Evolutionary conservation across 495 filamentous ascomycete genomes (phyloP).

Genomic region (Trichoderma gamsii): DNA sequence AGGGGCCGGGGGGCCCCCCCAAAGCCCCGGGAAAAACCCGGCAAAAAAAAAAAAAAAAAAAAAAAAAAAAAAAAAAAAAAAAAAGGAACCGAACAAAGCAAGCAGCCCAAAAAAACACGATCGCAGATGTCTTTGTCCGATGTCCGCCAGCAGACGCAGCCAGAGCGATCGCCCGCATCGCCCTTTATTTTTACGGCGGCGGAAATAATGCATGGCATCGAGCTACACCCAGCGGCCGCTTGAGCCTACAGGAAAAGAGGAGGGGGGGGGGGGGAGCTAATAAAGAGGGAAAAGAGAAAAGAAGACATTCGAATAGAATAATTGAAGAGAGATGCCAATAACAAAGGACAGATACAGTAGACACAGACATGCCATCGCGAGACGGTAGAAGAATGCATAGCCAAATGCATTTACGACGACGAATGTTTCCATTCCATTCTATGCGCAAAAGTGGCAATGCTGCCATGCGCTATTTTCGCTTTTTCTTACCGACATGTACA

Average conservation of each 20-base stretch:
- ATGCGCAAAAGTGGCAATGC: neutral
- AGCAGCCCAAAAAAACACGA: neutral
- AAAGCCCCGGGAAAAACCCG: too few species aligned
- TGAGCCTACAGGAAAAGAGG: neutral
- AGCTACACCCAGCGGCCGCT: neutral
- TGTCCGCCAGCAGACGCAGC: neutral
- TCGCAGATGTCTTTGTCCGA: conserved; percentile 7
- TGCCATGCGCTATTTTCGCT: neutral
- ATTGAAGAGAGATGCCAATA: too few species aligned
- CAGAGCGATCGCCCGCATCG: neutral
- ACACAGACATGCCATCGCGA: neutral
- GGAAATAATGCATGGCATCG: conserved; percentile 11
- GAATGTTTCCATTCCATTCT: neutral
- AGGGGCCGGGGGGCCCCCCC: too few species aligned
- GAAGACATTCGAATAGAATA: too few species aligned
- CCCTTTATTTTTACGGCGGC: neutral
- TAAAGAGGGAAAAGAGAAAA: too few species aligned
- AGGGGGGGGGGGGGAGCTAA: too few species aligned
- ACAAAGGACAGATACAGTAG: neutral
- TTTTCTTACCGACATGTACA: too few species aligned
- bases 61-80: neutral
- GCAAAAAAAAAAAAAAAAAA: too few species aligned
- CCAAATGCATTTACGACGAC: neutral
- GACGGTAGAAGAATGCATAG: too few species aligned
- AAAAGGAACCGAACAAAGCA: too few species aligned